Evolutionary conservation across 352 stramenopile species (phyloP).

Genomic region (Phytophthora cactorum): DNA sequence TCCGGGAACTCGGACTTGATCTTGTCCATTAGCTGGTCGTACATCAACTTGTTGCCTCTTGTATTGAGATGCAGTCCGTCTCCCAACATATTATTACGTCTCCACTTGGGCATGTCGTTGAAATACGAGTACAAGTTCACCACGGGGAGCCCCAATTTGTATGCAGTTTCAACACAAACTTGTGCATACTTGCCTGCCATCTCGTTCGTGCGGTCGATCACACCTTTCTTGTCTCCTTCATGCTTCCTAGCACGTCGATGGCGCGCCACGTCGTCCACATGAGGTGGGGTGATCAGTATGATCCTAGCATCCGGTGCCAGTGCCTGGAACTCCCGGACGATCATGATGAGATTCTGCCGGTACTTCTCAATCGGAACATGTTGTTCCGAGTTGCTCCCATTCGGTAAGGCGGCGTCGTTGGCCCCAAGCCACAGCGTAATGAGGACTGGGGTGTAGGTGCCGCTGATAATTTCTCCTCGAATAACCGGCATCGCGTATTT

Average conservation of each 20-base stretch:
- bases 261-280: conserved; percentile 40
- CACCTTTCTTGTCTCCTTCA: conserved; percentile 21
- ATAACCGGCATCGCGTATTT: conserved; percentile 53
- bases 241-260: conserved; percentile 20
- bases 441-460: conserved; percentile 39
- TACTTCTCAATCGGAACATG: conserved; percentile 63
- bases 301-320: conserved; percentile 36
- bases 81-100: conserved; percentile 48
- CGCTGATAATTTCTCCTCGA: conserved; percentile 34
- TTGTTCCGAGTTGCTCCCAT: conserved; percentile 35
- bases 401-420: conserved; percentile 58
- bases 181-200: conserved; percentile 41
- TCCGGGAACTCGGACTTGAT: conserved; percentile 41
- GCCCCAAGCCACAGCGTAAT: conserved; percentile 68
- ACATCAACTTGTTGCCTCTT: conserved; percentile 59
- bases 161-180: conserved; percentile 45
- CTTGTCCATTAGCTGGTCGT: conserved; percentile 44
- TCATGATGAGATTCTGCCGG: conserved; percentile 43
- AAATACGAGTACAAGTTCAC: conserved; percentile 59
- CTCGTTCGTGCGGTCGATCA: conserved; percentile 50
- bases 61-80: conserved; percentile 62
- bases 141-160: conserved; percentile 31
- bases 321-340: conserved; percentile 31
- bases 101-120: conserved; percentile 44
- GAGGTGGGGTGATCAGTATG: conserved; percentile 54